phyloP scores from a whole-genome alignment of 148 eudicot species.

The Tetragonia tetragonoides region DNA sequence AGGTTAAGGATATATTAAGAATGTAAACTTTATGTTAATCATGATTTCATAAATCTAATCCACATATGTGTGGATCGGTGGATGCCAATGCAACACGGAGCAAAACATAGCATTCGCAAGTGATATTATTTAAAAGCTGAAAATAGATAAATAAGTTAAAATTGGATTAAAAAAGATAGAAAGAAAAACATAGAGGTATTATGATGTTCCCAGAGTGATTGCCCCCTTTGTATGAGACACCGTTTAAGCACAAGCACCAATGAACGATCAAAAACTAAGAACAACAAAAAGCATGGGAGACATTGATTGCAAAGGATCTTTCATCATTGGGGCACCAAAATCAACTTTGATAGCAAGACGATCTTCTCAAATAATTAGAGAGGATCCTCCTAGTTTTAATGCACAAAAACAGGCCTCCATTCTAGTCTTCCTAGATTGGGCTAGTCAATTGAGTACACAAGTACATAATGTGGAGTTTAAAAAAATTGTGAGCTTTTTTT shows the following conservation, averaged over 20 bases:
- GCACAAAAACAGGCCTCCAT: no score
- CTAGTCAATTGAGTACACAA: neutral
- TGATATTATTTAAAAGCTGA: neutral
- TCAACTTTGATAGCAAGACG: neutral
- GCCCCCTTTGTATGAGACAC: conserved; percentile 37
- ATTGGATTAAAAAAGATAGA: neutral
- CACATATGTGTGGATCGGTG: conserved; percentile 20
- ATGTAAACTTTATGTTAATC: conserved; percentile 2
- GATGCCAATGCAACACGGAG: conserved; percentile 2
- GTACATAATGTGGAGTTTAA: no score
- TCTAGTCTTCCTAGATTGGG: neutral
- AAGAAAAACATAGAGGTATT: neutral
- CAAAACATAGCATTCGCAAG: neutral
- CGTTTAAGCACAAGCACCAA: conserved; percentile 18
- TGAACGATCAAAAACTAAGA: neutral
- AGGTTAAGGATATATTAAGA: neutral
- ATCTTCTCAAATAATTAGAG: neutral
- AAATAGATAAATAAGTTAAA: neutral
- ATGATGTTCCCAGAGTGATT: conserved; percentile 24
- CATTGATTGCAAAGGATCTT: neutral
- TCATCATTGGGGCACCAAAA: neutral
- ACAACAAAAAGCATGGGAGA: neutral
- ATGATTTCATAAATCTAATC: conserved; percentile 36
- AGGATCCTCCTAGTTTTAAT: no score
- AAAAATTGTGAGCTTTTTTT: no score